Percentiles rank a stretch among this genome's conserved stretches.
Evolutionary conservation across 139 green algal species (phyloP).

Genomic region (Chloropicon primus): DNA sequence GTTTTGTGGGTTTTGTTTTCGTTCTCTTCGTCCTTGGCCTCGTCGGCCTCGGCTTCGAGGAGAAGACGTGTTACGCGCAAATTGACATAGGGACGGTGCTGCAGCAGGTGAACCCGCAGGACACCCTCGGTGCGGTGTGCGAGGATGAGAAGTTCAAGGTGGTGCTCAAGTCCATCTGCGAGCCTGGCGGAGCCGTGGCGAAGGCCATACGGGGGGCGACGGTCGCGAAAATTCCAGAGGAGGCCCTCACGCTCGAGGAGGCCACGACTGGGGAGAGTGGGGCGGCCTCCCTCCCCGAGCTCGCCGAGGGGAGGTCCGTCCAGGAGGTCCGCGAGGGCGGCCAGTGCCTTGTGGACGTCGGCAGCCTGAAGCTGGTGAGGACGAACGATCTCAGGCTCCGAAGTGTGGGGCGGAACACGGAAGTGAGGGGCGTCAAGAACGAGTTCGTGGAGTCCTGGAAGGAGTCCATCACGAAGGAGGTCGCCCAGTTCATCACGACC

Average conservation of each 20-base stretch:
- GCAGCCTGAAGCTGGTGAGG: neutral
- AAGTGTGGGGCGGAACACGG: neutral
- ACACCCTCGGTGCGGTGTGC: neutral
- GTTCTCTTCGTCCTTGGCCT: neutral
- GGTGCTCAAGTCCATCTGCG: neutral
- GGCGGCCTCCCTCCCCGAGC: too few species aligned
- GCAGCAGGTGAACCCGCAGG: neutral
- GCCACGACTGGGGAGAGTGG: too few species aligned
- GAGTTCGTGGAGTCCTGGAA: neutral
- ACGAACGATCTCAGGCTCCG: neutral
- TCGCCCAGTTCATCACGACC: neutral
- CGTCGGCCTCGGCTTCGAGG: too few species aligned
- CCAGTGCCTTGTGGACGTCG: neutral
- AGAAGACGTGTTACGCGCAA: neutral
- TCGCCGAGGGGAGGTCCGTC: neutral
- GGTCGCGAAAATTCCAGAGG: neutral
- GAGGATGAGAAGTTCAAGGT: neutral
- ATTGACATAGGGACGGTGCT: neutral
- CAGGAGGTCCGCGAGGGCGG: neutral
- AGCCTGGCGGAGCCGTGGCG: neutral
- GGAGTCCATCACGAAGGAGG: neutral
- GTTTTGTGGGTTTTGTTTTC: neutral
- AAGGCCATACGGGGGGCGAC: neutral
- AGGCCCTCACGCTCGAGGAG: neutral
- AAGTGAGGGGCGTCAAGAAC: neutral